Conservation (phyloP, 2,329 filamentous ascomycete genomes). For the Phoma sp. region DNA sequence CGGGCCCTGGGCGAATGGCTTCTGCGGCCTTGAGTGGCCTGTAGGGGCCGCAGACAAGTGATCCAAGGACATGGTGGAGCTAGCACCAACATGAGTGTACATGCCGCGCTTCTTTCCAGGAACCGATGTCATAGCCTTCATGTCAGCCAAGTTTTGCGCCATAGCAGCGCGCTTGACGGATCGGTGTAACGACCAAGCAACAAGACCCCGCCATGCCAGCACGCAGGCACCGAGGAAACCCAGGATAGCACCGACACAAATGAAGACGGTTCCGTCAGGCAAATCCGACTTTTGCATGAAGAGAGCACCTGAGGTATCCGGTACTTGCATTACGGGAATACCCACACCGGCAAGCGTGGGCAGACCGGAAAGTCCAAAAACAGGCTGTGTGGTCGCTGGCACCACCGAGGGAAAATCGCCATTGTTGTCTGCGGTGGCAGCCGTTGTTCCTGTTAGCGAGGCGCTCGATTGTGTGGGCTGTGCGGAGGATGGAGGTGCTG, state of each 20-base stretch:
- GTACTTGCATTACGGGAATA: constrained; percentile 75
- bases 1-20: constrained; percentile 36
- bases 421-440: constrained; percentile 15
- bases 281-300: constrained; percentile 88
- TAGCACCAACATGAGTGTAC: constrained; percentile 54
- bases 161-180: constrained; percentile 86
- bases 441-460: constrained; percentile 12
- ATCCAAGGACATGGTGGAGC: constrained; percentile 63
- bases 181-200: constrained; percentile 90
- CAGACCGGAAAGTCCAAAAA: constrained; percentile 49
- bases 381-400: constrained; percentile 21
- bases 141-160: constrained; percentile 71
- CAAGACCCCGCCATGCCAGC: constrained; percentile 83
- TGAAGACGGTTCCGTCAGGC: constrained; percentile 95
- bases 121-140: constrained; percentile 65
- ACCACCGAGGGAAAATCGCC: constrained; percentile 18
- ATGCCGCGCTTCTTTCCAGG: constrained; percentile 47
- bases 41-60: constrained; percentile 50
- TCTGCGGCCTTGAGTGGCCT: constrained; percentile 38
- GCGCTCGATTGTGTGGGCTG: constrained; percentile 7
- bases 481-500: constrained; percentile 31
- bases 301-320: constrained; percentile 81
- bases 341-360: constrained; percentile 63
- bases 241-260: constrained; percentile 86
- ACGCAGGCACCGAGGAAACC: constrained; percentile 83